phyloP scores from a whole-genome alignment of 148 eudicot genomes.

The Diospyros kaki region DNA sequence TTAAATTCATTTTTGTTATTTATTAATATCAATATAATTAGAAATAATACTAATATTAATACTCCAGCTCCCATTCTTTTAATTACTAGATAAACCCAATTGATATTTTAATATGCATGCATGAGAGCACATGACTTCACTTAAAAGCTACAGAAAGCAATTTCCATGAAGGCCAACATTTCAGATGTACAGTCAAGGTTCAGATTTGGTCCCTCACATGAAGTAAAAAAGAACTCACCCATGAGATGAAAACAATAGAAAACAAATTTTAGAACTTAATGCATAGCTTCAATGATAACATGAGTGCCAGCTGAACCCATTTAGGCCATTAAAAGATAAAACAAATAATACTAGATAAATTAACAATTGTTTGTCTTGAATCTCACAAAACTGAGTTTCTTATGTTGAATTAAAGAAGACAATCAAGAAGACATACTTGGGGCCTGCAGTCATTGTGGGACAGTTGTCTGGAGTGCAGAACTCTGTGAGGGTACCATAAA shows the following conservation, averaged over 20 bases:
- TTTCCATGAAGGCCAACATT: too few species aligned
- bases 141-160: too few species aligned
- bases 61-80: too few species aligned
- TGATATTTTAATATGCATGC: too few species aligned
- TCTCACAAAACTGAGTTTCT: background rate
- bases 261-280: background rate
- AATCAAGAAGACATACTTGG: constrained; percentile 56
- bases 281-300: background rate
- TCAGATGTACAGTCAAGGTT: background rate
- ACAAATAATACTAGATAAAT: too few species aligned
- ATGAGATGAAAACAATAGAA: background rate
- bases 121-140: too few species aligned
- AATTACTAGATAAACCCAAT: too few species aligned
- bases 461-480: constrained; percentile 91
- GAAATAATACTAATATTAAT: too few species aligned
- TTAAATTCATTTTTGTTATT: too few species aligned
- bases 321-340: background rate
- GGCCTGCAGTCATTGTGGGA: constrained; percentile 97
- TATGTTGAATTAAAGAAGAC: background rate
- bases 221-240: background rate
- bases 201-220: background rate
- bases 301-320: background rate
- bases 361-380: background rate
- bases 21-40: too few species aligned
- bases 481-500: constrained; percentile 96